phyloP scores from a whole-genome alignment of 495 filamentous ascomycete genomes.

The Daldinia decipiens region DNA sequence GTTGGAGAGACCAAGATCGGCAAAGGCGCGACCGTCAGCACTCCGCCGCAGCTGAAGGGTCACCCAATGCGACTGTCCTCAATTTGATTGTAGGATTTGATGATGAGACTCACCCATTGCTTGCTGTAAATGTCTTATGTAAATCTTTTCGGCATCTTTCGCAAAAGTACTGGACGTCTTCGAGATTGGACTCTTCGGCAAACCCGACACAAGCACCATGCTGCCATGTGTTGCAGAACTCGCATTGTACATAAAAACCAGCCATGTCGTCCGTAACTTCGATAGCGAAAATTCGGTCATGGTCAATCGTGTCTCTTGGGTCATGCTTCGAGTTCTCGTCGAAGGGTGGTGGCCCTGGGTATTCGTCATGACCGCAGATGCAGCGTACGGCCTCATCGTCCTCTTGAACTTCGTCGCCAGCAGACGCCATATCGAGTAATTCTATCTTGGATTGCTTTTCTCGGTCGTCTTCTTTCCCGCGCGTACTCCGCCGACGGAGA shows the following conservation, averaged over 20 bases:
- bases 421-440: conserved; percentile 63
- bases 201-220: conserved; percentile 98
- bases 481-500: conserved; percentile 67
- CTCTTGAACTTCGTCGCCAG: conserved; percentile 73
- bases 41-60: conserved; percentile 47
- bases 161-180: conserved; percentile 88
- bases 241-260: conserved; percentile 97
- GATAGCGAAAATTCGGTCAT: conserved; percentile 69
- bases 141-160: conserved; percentile 92
- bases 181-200: conserved; percentile 87
- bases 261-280: conserved; percentile 84
- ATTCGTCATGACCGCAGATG: conserved; percentile 93
- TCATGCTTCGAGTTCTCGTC: conserved; percentile 67
- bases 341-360: conserved; percentile 84
- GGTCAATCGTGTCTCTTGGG: conserved; percentile 60
- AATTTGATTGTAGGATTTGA: conserved; percentile 23
- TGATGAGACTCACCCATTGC: conserved; percentile 79
- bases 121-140: conserved; percentile 80
- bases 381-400: conserved; percentile 95
- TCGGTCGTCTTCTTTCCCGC: conserved; percentile 63
- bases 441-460: conserved; percentile 56
- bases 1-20: conserved; percentile 43
- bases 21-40: conserved; percentile 44
- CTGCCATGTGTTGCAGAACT: conserved; percentile 98
- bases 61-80: conserved; percentile 32